Conservation (phyloP, 768 basidiomycete genomes). For the Macrolepiota fuliginosa region DNA sequence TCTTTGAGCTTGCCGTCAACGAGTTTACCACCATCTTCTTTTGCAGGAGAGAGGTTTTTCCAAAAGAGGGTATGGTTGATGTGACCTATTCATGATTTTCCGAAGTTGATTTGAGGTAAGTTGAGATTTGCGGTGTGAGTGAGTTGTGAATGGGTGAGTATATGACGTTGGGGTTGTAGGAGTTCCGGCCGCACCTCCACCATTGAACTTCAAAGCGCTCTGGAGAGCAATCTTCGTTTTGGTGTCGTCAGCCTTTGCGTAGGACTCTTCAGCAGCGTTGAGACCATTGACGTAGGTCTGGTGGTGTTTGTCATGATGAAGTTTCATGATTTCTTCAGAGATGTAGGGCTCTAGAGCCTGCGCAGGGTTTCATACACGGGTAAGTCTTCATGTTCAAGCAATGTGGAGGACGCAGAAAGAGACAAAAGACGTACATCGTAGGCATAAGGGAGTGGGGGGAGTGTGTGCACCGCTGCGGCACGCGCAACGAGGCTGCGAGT, state of each 20-base stretch:
- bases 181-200: conserved; percentile 71
- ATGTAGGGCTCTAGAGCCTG: conserved; percentile 90
- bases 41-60: conserved; percentile 84
- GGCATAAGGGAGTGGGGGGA: conserved; percentile 72
- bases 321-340: conserved; percentile 86
- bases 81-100: conserved; percentile 52
- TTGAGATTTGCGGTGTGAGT: not conserved
- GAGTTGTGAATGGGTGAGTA: not conserved
- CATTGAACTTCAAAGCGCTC: conserved; percentile 93
- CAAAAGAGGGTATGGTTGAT: conserved; percentile 97
- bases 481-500: conserved; percentile 5
- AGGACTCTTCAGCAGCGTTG: conserved; percentile 83
- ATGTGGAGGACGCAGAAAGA: not conserved
- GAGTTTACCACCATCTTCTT: conserved; percentile 60
- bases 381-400: not conserved
- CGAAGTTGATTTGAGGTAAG: not conserved
- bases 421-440: conserved; percentile 47
- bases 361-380: not conserved
- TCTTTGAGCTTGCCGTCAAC: conserved; percentile 62
- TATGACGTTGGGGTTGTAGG: not conserved
- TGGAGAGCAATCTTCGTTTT: conserved; percentile 87
- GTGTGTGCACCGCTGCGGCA: conserved; percentile 34
- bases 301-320: conserved; percentile 95
- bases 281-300: conserved; percentile 92
- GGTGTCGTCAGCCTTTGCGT: conserved; percentile 62